A percentile compares a stretch with the other conserved stretches of the same genome.
Evolutionary conservation across 129 eudicot genomes (phyloP).

Genomic region (Saussurea involucrata): DNA sequence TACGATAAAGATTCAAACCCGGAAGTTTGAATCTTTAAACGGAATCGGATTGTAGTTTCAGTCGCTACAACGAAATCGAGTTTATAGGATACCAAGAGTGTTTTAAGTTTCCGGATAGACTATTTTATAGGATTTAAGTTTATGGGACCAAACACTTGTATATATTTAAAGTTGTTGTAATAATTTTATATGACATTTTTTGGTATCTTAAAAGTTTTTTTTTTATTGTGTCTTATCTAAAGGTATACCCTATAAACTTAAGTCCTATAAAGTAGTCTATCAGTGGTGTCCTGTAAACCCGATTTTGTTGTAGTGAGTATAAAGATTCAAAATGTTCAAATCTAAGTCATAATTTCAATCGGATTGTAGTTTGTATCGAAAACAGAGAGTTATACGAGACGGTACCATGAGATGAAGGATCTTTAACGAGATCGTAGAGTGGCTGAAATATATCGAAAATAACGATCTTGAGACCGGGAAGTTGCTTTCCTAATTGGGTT

Average conservation of each 20-base stretch:
- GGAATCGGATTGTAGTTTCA: neutral
- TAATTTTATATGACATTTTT: too few species aligned
- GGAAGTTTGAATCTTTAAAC: neutral
- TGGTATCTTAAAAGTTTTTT: too few species aligned
- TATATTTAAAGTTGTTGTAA: too few species aligned
- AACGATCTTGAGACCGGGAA: conserved; percentile 55
- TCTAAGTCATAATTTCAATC: neutral
- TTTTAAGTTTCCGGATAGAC: too few species aligned
- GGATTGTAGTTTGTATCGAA: neutral
- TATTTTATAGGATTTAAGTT: too few species aligned
- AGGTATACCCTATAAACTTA: too few species aligned
- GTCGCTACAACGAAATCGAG: too few species aligned
- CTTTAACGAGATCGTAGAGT: conserved; percentile 49
- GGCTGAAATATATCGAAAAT: conserved; percentile 68
- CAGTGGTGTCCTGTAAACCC: too few species aligned
- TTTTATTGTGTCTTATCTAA: too few species aligned
- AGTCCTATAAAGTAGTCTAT: too few species aligned
- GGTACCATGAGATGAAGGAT: conserved; percentile 64
- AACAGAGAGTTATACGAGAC: neutral
- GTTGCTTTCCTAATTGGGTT: conserved; percentile 41
- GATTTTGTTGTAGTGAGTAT: neutral
- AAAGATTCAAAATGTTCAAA: neutral
- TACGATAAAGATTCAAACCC: neutral
- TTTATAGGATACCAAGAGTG: too few species aligned
- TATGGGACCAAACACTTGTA: too few species aligned